Evolutionary conservation across 1,284 basidiomycete genomes (phyloP).

Genomic region (Tylopilus sp.): DNA sequence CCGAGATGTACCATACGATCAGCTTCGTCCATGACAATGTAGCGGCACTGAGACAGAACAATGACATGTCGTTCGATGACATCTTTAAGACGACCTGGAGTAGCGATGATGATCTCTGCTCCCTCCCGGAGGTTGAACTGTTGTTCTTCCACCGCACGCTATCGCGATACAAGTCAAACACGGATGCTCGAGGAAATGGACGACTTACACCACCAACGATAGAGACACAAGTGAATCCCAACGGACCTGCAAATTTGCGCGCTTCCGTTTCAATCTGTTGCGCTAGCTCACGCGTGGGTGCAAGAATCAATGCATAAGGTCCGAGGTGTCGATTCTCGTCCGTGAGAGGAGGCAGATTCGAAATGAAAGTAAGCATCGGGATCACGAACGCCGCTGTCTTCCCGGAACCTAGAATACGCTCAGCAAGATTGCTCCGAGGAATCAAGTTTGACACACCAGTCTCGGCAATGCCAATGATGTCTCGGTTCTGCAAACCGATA

Average conservation of each 20-base stretch:
- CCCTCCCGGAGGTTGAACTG: conserved; percentile 94
- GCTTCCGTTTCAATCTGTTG: conserved; percentile 96
- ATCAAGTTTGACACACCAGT: conserved; percentile 57
- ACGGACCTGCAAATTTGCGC: conserved; percentile 81
- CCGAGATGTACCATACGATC: conserved; percentile 98
- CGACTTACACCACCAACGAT: conserved; percentile 90
- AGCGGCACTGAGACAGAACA: conserved; percentile 94
- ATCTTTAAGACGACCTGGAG: conserved; percentile 96
- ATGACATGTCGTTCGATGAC: conserved; percentile 94
- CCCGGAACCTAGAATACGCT: conserved; percentile 73
- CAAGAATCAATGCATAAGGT: conserved; percentile 90
- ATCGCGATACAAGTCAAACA: conserved; percentile 13
- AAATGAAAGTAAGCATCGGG: conserved; percentile 95
- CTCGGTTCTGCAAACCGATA: conserved; percentile 92
- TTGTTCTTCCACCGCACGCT: conserved; percentile 93
- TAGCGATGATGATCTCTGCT: conserved; percentile 97
- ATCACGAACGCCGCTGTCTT: conserved; percentile 99
- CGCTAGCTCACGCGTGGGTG: conserved; percentile 95
- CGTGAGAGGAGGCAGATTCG: conserved; percentile 75
- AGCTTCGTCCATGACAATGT: conserved; percentile 99
- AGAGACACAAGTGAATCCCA: conserved; percentile 92
- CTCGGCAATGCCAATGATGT: conserved; percentile 98
- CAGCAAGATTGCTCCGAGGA: conserved; percentile 4
- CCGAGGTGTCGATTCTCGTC: conserved; percentile 93
- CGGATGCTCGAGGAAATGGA: neutral